phyloP scores from a whole-genome alignment of 2,329 filamentous ascomycete species.

The Talaromyces sp. region DNA sequence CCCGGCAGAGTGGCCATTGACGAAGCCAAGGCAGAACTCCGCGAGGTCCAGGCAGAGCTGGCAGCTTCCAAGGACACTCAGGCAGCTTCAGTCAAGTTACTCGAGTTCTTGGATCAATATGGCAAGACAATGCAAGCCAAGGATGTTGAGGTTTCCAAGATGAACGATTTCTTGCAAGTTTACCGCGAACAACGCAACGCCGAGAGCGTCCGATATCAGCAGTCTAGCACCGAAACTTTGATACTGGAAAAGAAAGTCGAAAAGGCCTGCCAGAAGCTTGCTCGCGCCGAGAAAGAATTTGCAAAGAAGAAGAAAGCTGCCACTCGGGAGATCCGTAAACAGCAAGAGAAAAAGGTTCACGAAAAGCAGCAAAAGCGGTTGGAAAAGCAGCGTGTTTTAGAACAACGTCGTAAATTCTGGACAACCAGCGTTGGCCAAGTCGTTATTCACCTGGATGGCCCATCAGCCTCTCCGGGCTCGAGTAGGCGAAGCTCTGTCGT shows the following conservation, averaged over 20 bases:
- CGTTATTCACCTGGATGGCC: slow-evolving; percentile 30
- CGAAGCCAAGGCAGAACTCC: slow-evolving; percentile 23
- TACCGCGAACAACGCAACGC: slow-evolving; percentile 27
- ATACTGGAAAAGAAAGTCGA: slow-evolving; percentile 21
- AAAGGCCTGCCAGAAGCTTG: slow-evolving; percentile 3
- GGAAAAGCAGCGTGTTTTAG: slow-evolving; percentile 15
- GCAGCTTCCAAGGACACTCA: slow-evolving; percentile 22
- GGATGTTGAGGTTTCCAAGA: slow-evolving; percentile 23
- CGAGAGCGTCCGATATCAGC: slow-evolving; percentile 19
- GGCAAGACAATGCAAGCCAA: slow-evolving; percentile 23
- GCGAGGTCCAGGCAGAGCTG: slow-evolving; percentile 26
- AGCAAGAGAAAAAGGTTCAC: slow-evolving; percentile 15
- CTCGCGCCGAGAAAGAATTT: slow-evolving; percentile 1
- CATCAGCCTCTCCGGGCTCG: slow-evolving; percentile 16
- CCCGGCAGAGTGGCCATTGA: slow-evolving; percentile 10
- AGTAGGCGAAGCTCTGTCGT: slow-evolving; percentile 22
- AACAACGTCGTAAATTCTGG: slow-evolving; percentile 33
- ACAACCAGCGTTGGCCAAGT: slow-evolving; percentile 31
- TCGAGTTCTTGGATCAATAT: slow-evolving; percentile 30
- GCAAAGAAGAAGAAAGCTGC: slow-evolving; percentile 19
- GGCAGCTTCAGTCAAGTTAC: slow-evolving; percentile 18
- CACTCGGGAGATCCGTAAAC: slow-evolving; percentile 12
- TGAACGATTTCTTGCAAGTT: slow-evolving; percentile 28
- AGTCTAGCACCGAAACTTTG: slow-evolving; percentile 19
- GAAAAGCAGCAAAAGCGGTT: slow-evolving; percentile 23